Percentiles rank a stretch among this genome's conserved stretches.
phyloP scores from a whole-genome alignment of 805 yeast genomes.

The Saccharomycopsis malanga region DNA sequence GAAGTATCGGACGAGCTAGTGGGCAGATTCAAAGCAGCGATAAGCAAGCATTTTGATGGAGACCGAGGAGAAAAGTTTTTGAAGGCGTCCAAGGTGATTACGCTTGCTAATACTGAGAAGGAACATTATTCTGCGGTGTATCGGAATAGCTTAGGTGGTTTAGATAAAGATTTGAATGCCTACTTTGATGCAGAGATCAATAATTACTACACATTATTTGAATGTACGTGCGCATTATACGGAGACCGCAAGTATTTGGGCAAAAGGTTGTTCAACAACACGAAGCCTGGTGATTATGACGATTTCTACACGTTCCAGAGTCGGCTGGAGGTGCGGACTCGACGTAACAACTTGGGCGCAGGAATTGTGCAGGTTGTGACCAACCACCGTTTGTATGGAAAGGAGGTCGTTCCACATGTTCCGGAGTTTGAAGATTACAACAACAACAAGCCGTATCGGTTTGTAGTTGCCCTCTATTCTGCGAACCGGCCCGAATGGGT shows the following conservation, averaged over 20 bases:
- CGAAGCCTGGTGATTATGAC: slow-evolving; percentile 33
- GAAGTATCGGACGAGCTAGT: not conserved
- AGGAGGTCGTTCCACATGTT: slow-evolving; percentile 24
- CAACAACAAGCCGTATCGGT: slow-evolving; percentile 31
- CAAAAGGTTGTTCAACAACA: slow-evolving; percentile 25
- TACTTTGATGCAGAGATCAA: slow-evolving; percentile 30
- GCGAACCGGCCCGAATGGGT: slow-evolving; percentile 63
- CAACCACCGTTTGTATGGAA: slow-evolving; percentile 22
- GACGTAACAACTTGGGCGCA: slow-evolving; percentile 45
- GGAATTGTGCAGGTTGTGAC: slow-evolving; percentile 43
- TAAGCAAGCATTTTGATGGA: not conserved
- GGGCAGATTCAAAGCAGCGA: not conserved
- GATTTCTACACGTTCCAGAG: slow-evolving; percentile 38
- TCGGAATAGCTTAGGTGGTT: slow-evolving; percentile 26
- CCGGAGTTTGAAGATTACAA: slow-evolving; percentile 28
- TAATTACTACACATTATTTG: slow-evolving; percentile 31
- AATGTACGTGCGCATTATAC: slow-evolving; percentile 24
- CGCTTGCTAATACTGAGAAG: slow-evolving; percentile 31
- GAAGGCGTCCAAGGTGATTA: not conserved
- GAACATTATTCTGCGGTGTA: slow-evolving; percentile 38
- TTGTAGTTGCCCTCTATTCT: slow-evolving; percentile 50
- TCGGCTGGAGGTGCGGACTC: slow-evolving; percentile 35
- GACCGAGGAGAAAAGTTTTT: not conserved
- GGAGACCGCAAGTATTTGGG: slow-evolving; percentile 34
- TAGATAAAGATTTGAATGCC: slow-evolving; percentile 5